These are phyloP conservation scores for Jatropha podagrica DNA, from an alignment of 441 rosid genomes.

Conservation along the genomic window DNA sequence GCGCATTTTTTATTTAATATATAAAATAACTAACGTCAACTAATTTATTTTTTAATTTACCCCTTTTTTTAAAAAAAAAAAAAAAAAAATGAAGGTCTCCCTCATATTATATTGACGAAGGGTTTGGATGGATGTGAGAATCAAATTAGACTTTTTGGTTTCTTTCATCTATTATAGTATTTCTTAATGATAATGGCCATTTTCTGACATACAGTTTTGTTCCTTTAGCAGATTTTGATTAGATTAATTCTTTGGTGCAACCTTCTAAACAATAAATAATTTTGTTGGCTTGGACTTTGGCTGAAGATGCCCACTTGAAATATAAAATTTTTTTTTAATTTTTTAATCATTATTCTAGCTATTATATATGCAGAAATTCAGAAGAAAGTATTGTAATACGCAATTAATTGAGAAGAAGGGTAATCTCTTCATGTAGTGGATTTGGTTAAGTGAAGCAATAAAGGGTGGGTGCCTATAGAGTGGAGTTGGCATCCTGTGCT, in stretches of 20 bases:
- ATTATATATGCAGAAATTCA: neutral
- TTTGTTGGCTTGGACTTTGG: constrained; percentile 1
- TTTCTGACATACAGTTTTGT: neutral
- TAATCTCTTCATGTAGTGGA: neutral
- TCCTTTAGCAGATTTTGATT: neutral
- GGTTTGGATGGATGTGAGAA: constrained; percentile 41
- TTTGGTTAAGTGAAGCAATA: neutral
- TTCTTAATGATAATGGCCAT: neutral
- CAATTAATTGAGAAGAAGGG: neutral
- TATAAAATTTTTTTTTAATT: too few species aligned
- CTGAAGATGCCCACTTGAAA: neutral
- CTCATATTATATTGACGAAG: constrained; percentile 4
- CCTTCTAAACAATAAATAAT: neutral
- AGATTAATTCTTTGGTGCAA: neutral
- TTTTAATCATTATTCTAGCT: neutral
- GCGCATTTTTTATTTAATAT: too few species aligned
- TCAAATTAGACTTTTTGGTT: constrained; percentile 25
- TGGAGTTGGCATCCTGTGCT: constrained; percentile 14
- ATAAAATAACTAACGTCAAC: too few species aligned
- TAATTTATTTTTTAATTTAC: too few species aligned
- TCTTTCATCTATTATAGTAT: neutral
- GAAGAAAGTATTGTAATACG: neutral
- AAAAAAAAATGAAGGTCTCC: neutral
- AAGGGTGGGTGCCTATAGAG: neutral
- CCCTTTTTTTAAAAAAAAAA: too few species aligned